These are phyloP conservation scores for Geotrichum aggregatum DNA, from an alignment of 1,139 yeast species.

Conservation along the genomic window DNA sequence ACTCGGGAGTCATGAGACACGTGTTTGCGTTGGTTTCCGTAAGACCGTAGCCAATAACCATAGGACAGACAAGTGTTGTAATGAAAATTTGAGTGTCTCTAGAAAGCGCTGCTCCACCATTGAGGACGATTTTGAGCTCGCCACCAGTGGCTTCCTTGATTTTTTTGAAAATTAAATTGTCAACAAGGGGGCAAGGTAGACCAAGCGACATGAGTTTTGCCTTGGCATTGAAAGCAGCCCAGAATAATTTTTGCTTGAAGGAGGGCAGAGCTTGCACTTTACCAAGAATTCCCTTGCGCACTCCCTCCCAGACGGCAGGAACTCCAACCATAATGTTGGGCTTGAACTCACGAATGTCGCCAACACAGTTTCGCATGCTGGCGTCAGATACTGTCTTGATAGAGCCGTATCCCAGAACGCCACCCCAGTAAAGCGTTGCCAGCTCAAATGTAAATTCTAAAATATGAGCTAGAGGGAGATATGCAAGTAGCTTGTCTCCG, in stretches of 20 bases:
- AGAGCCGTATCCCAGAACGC: constrained; percentile 80
- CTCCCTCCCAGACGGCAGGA: constrained; percentile 98
- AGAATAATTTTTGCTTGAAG: constrained; percentile 72
- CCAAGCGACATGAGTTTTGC: constrained; percentile 54
- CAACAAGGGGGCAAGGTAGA: constrained; percentile 60
- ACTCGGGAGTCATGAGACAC: constrained; percentile 59
- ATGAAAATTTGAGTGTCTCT: constrained; percentile 79
- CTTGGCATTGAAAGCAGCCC: constrained; percentile 83
- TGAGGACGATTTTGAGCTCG: constrained; percentile 61
- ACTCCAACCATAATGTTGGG: constrained; percentile 98
- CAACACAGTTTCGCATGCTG: constrained; percentile 77
- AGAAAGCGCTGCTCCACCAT: constrained; percentile 94
- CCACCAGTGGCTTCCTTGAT: constrained; percentile 97
- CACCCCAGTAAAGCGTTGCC: constrained; percentile 82
- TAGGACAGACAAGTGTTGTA: constrained; percentile 72
- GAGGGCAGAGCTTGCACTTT: constrained; percentile 70
- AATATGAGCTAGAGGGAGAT: constrained; percentile 93
- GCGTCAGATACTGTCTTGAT: constrained; percentile 86
- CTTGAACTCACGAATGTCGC: constrained; percentile 80
- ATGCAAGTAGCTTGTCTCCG: constrained; percentile 72
- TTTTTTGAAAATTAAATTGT: constrained; percentile 73
- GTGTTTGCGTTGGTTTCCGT: constrained; percentile 95
- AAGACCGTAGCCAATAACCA: constrained; percentile 92
- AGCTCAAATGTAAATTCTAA: constrained; percentile 89
- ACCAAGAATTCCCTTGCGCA: constrained; percentile 83